Conservation (phyloP, 805 yeast species). For the Metschnikowia kofuensis region DNA sequence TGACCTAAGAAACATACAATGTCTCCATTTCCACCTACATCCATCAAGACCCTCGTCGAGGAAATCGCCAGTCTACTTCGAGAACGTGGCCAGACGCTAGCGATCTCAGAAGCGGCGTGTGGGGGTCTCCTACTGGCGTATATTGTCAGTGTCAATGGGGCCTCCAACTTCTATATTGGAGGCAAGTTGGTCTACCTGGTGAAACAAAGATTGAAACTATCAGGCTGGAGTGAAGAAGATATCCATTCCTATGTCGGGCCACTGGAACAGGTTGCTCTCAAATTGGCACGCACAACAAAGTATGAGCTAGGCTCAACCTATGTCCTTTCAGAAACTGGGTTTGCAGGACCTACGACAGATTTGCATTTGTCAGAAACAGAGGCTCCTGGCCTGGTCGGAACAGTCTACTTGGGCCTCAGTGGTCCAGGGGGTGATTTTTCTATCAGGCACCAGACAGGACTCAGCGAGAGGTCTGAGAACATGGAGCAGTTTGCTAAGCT, state of each 20-base stretch:
- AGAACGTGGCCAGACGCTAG: constrained; percentile 58
- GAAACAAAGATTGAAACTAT: constrained; percentile 65
- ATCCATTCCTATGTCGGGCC: constrained; percentile 79
- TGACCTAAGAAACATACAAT: neutral
- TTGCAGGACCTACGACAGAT: constrained; percentile 71
- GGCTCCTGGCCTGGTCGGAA: constrained; percentile 48
- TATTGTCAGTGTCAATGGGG: constrained; percentile 80
- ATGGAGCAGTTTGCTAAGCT: constrained; percentile 73
- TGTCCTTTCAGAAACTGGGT: constrained; percentile 82
- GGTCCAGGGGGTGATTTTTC: constrained; percentile 62
- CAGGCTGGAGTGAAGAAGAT: constrained; percentile 77
- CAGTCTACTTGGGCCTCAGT: constrained; percentile 67
- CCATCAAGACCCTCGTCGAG: constrained; percentile 47
- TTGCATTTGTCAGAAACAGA: constrained; percentile 33
- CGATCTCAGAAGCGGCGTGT: constrained; percentile 86
- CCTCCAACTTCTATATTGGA: constrained; percentile 79
- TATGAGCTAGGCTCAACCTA: constrained; percentile 81
- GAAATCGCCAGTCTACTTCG: constrained; percentile 58
- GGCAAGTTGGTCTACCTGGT: constrained; percentile 79
- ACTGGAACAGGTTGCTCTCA: constrained; percentile 66
- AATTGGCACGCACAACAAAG: constrained; percentile 74
- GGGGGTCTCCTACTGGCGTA: constrained; percentile 85
- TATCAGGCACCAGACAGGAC: constrained; percentile 43
- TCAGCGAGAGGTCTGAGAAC: constrained; percentile 55
- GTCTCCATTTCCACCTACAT: constrained; percentile 58